Base-by-base conservation (phyloP, 2,329 filamentous ascomycete genomes). In the Lachnellula arida region DNA sequence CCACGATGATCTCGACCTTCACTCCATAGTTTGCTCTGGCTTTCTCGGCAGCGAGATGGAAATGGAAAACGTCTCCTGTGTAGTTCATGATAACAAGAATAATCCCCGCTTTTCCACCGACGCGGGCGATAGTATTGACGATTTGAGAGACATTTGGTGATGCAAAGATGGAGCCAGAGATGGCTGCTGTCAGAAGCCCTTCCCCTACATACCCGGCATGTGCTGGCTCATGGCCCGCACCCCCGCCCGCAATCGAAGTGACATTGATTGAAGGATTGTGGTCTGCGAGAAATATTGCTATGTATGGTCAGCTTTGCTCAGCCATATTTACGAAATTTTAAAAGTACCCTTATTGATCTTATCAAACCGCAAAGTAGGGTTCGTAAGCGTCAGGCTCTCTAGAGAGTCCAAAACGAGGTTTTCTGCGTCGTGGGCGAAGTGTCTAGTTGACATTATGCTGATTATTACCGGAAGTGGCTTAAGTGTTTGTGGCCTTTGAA, bases 381-480 rank as follows among this genome's bases (percentile, higher is more conserved):
- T 78, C 5, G 75, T 69, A 5, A 73, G 66, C 34, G 76, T 74
- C 32, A 79, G 67, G 11, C 74, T 75, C 46, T 75, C 72, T 19
- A 79, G 71, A 39, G 75, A 75, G 53, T 75, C 72, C 17, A 74
- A 64, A 0, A 79, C 76, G 7, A 79, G 71, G n/a, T 39, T 39
- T 14, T 52, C 53, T 19, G 51, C 40, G 32, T 58, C 56, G 19
- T 58, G 34, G 25, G 56, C 42, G 40, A 58, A 58, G 37, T 56
- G 53, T 53, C 44, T 58, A 37, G 49, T 43, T 46, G 46, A 49
- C 53, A 56, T 58, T 32, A 32, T 32, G 9, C 28, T 12, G 28
- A 32, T 11, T 32, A 32, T 32, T 32, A 32, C 28, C 28, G 9
- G 28, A 32, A 32, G 28, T 32, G 9, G 28, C 28, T 32, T 32